Evolutionary conservation across 768 basidiomycete genomes (phyloP), one percentile per base, ranked within the genome.

Genomic region (Tremella mesenterica): DNA sequence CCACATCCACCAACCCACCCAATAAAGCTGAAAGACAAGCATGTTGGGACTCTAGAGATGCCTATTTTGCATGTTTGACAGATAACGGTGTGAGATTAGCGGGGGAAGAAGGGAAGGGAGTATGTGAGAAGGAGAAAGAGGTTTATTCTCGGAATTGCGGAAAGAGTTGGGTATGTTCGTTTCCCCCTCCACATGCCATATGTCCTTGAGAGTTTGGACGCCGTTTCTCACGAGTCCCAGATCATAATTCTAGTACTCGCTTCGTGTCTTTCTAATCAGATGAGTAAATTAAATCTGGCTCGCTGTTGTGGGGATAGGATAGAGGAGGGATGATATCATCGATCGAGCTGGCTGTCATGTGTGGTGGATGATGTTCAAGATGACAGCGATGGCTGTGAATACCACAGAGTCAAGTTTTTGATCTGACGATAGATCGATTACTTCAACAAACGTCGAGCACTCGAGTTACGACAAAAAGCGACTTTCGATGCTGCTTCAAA

Each of bases 361-460:
- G 33, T 18, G 12, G 12, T 10, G 12, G 12, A 10, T 36, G 10
- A 18, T 18, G 12, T 36, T 36, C 33, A 36, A 36, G 33, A 10
- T 18, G 18, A 10, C 33, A 36, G 33, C 33, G 33, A 36, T 18
- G 18, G 33, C 33, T 10, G 10, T 36, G 33, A 10, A 18, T 36
- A 10, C 33, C 10, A 10, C 33, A 5, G 6, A 41, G n/a, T n/a
- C n/a, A n/a, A n/a, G n/a, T n/a, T n/a, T n/a, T 31, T 1, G n/a
- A 10, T 12, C 50, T 48, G 8, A n/a, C 9, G 18, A 29, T 61
- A 96, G 92, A 84, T 96, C 63, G 86, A 87, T 25, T 93, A 96
- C 72, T 95, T 96, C 67, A 93, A 95, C 76, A 86, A 88, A 70
- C 82, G 90, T 30, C 79, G 91, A 49, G 80, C 88, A 30, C 80